These are phyloP conservation scores for Venturia nashicola DNA, from an alignment of 2,329 filamentous ascomycete genomes.

Conservation along the genomic window DNA sequence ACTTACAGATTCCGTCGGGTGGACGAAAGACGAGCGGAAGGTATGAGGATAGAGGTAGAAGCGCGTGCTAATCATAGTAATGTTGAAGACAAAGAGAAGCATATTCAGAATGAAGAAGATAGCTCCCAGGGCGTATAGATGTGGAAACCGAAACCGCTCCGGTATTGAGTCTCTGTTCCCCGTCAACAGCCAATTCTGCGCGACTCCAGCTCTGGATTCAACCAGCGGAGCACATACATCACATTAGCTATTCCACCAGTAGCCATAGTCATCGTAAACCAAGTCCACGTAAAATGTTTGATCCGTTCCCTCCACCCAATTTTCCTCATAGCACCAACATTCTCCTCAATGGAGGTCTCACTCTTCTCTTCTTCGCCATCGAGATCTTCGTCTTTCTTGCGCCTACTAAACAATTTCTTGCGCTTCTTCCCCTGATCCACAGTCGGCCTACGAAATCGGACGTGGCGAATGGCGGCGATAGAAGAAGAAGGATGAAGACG, in stretches of 20 bases:
- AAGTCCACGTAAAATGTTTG: constrained; percentile 61
- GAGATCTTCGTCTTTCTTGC: not conserved
- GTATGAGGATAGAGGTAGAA: constrained; percentile 60
- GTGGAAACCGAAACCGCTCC: constrained; percentile 20
- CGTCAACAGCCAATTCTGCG: not conserved
- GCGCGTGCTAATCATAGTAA: constrained; percentile 50
- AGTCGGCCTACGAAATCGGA: not conserved
- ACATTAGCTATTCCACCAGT: constrained; percentile 50
- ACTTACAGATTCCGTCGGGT: constrained; percentile 56
- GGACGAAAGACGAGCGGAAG: constrained; percentile 58
- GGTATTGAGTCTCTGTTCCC: constrained; percentile 4
- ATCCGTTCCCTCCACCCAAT: constrained; percentile 42
- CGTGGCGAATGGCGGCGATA: not conserved
- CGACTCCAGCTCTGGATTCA: not conserved
- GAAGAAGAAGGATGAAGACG: not conserved
- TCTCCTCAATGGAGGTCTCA: not conserved
- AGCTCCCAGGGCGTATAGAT: constrained; percentile 35
- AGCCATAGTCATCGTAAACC: constrained; percentile 60
- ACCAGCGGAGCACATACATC: constrained; percentile 38
- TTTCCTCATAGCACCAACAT: not conserved
- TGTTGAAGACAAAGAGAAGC: constrained; percentile 58
- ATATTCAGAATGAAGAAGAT: constrained; percentile 37
- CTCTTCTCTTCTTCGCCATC: not conserved
- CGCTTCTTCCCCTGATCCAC: not conserved
- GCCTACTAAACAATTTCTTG: not conserved